phyloP scores from a whole-genome alignment of 106 monocot species.

The Dioscorea alata region DNA sequence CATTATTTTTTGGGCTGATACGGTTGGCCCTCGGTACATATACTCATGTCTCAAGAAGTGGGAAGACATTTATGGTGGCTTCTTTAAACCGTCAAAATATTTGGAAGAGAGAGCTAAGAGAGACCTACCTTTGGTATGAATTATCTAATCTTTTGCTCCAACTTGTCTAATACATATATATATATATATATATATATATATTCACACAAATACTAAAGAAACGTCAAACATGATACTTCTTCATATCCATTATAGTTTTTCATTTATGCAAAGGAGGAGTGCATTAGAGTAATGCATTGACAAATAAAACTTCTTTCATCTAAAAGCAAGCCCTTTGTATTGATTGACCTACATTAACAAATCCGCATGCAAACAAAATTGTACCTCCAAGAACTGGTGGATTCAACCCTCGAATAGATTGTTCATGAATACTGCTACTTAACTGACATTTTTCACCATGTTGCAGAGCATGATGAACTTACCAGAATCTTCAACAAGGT shows the following conservation, averaged over 20 bases:
- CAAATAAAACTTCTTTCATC: too few species aligned
- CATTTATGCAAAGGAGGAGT: not conserved
- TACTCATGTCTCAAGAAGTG: slow-evolving; percentile 60
- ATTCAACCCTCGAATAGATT: too few species aligned
- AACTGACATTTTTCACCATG: too few species aligned
- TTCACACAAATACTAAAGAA: too few species aligned
- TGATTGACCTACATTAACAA: too few species aligned
- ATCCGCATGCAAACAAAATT: too few species aligned
- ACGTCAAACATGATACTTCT: not conserved
- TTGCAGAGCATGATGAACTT: too few species aligned
- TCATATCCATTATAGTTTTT: not conserved
- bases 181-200: not conserved
- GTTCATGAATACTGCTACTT: too few species aligned
- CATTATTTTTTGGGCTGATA: slow-evolving; percentile 91
- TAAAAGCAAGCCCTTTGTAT: too few species aligned
- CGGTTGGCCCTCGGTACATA: slow-evolving; percentile 67
- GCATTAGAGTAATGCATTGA: too few species aligned
- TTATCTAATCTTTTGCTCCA: not conserved
- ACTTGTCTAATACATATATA: not conserved
- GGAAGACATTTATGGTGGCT: slow-evolving; percentile 61
- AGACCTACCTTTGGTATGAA: slow-evolving; percentile 66
- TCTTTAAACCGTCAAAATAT: slow-evolving; percentile 78
- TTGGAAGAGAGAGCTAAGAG: slow-evolving; percentile 84
- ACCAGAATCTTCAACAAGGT: too few species aligned
- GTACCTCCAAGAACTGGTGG: too few species aligned